Base-by-base conservation (phyloP, 2,329 filamentous ascomycete species). In the Talaromyces atroroseus region DNA sequence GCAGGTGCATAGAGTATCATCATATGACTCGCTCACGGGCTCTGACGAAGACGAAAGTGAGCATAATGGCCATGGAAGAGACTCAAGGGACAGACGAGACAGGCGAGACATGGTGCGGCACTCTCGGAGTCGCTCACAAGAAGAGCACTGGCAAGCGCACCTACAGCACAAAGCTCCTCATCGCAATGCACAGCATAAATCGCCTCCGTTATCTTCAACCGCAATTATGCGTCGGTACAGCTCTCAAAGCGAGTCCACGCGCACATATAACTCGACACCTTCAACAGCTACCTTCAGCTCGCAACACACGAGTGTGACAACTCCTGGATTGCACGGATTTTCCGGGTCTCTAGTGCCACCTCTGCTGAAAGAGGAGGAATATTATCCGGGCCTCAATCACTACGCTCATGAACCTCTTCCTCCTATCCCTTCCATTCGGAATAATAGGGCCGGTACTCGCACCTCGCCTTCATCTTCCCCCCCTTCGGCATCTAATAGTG, bases 221-320 rank as follows among this genome's bases (percentile, higher is more conserved):
- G 70, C 70, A 16, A 65, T 69, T 18, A 73, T 72, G 70, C 69
- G 70, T 12, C 68, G 66, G 12, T 59, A 61, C 52, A 73, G 70
- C 47, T 52, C 60, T 14, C 70, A 72, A 50, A 71, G 68, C 57
- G 63, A 48, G 24, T 58, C 54, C n/a, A 49, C 53, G 18, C 42
- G 48, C 32, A 59, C 59, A 21, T 64, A 65, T n/a, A 66, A 68
- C 12, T 62, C 62, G 3, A 60, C 65, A 1, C 58, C 62, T 4
- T 68, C 66, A 18, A 59, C 65, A 2, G 64, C 62, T n/a, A 66
- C 64, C 8, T 60, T 63, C 23, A 69, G 65, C 38, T 71, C 69
- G 2, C 65, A 62, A 57, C 66, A 65, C 54, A 70, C 69, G 6
- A 72, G 69, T 56, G 65, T 66, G 50, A 70, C 66, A 4, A 54